Evolutionary conservation across 2,329 filamentous ascomycete species (phyloP), one percentile per base, ranked within the genome.

Genomic region (Pseudonectria foliicola): DNA sequence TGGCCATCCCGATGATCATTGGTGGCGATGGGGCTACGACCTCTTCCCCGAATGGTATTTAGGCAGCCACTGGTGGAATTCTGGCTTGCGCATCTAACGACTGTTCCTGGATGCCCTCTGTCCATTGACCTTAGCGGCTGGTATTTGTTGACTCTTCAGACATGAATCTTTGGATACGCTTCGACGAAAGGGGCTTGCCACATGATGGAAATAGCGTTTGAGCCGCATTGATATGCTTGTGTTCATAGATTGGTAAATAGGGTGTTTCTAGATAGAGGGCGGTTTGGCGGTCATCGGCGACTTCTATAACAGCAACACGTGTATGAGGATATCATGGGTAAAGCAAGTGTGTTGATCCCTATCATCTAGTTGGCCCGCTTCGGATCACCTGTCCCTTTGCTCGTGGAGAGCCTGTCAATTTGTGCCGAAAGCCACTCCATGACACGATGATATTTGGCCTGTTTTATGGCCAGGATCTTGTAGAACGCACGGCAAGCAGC

Each of bases 401-500:
- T 34, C 2, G 39, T 37, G 6, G 40, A 37, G 24, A 71, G 54
- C 33, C 58, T 63, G 25, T 50, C 50, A 12, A 64, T 60, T 47
- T 76, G 65, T 11, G 42, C 54, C 6, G 70, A 66, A 40, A 95
- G 60, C 86, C 86, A 95, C 23, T 55, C 57, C 38, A 95, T 59
- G 11, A 89, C 70, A 21, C 61, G 61, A 5, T 52, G 53, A 58
- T 87, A 85, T 35, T 69, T 73, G 24, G 81, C 80, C 67, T 94
- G 88, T 56, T 82, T 86, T 47, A 69, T 72, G 31, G 60, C 56
- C 49, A 95, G 67, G 18, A 92, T 79, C 33, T 68, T 63, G 29
- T 66, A 57, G 50, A 94, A 94, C 5, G 87, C 86, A 18, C 68
- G 67, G 33, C 79, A 77, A 1, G 79, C 81, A 39, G 90, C 64